Evolutionary conservation across 148 eudicot genomes (phyloP).

Genomic region (Amaranthus hypochondriacus): DNA sequence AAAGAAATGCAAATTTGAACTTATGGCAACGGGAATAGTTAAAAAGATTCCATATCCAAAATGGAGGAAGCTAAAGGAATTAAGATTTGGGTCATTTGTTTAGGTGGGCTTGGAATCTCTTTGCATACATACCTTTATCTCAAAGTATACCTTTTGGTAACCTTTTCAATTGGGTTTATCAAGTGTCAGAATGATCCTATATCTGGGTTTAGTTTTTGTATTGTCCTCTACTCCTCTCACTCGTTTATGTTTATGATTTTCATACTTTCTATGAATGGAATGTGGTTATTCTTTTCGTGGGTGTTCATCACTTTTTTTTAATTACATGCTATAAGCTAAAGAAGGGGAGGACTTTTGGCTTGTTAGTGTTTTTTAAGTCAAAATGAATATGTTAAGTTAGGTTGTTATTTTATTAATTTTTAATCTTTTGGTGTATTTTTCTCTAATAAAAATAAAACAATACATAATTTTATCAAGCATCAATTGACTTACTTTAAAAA

Average conservation of each 20-base stretch:
- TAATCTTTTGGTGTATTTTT: too few species aligned
- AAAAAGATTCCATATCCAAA: slow-evolving; percentile 25
- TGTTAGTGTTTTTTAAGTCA: too few species aligned
- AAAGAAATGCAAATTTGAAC: slow-evolving; percentile 11
- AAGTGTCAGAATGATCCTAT: neutral
- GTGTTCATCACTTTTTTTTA: too few species aligned
- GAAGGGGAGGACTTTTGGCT: too few species aligned
- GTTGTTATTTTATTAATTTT: too few species aligned
- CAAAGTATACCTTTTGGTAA: slow-evolving; percentile 24
- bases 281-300: slow-evolving; percentile 4
- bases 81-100: slow-evolving; percentile 15
- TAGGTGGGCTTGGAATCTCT: slow-evolving; percentile 28
- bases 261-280: slow-evolving; percentile 16
- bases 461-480: too few species aligned
- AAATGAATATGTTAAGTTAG: too few species aligned
- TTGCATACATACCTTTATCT: slow-evolving; percentile 15
- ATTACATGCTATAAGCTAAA: too few species aligned
- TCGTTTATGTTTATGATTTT: neutral
- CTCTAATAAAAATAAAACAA: too few species aligned
- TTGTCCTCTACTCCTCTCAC: neutral
- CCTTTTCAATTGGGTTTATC: neutral
- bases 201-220: neutral
- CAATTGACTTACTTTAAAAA: too few species aligned
- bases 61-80: neutral
- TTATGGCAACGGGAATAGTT: slow-evolving; percentile 6